These are phyloP conservation scores for Botrytis squamosa DNA, from an alignment of 2,329 filamentous ascomycete species.

Conservation along the genomic window DNA sequence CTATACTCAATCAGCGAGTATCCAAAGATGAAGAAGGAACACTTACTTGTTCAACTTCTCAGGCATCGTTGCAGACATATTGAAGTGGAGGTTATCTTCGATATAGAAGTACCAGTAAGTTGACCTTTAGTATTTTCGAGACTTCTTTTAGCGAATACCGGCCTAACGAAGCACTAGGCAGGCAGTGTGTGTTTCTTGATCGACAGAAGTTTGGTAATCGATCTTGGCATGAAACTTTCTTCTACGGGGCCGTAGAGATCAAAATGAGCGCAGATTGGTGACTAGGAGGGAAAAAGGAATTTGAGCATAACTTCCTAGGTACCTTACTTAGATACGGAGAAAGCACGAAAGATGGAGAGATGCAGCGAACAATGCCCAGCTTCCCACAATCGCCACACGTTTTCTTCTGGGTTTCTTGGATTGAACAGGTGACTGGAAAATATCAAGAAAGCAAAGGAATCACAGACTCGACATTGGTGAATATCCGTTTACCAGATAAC, in stretches of 20 bases:
- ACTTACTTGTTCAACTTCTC: not conserved
- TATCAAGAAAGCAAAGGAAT: not conserved
- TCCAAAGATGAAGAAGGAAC: too few relatives aligned
- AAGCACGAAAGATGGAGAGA: not conserved
- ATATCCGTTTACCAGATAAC: not conserved
- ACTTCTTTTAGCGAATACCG: too few relatives aligned
- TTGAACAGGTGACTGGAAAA: not conserved
- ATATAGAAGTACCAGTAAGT: not conserved
- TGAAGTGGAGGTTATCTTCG: not conserved
- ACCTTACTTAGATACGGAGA: not conserved
- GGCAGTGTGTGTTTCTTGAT: too few relatives aligned
- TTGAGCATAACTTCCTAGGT: not conserved
- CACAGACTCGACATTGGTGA: not conserved
- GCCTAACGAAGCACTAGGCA: too few relatives aligned
- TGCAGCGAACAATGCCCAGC: not conserved
- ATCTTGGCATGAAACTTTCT: too few relatives aligned
- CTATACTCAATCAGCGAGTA: not conserved
- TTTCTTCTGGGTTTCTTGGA: not conserved
- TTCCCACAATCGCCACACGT: not conserved
- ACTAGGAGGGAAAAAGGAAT: not conserved
- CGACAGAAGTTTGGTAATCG: too few relatives aligned
- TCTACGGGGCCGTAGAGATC: too few relatives aligned
- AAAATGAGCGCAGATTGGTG: not conserved
- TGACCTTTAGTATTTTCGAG: not conserved
- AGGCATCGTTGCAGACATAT: not conserved